These are phyloP conservation scores for Alisma plantagoaquatica DNA, from an alignment of 106 monocot species.

Conservation along the genomic window DNA sequence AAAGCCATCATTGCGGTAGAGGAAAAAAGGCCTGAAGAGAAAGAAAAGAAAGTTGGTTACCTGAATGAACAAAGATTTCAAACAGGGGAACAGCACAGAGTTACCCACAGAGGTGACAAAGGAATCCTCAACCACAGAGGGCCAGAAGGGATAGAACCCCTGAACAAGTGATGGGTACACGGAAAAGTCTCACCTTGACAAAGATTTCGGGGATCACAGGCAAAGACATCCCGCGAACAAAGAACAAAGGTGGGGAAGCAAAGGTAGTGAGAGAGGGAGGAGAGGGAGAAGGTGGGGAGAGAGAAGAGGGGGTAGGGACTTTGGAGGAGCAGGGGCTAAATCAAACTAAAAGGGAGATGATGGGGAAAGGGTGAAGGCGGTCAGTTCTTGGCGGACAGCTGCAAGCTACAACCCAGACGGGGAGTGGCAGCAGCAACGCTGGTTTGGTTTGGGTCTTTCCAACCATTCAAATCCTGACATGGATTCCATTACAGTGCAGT, in stretches of 20 bases:
- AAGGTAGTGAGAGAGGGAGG: background rate
- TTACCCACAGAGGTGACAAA: too few relatives aligned
- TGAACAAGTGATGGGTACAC: background rate
- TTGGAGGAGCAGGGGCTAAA: too few relatives aligned
- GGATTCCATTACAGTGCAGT: conserved; percentile 5
- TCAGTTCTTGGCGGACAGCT: background rate
- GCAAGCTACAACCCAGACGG: too few relatives aligned
- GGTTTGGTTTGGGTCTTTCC: background rate
- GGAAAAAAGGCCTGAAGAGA: too few relatives aligned
- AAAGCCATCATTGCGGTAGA: too few relatives aligned
- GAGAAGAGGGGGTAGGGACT: background rate
- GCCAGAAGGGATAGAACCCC: background rate
- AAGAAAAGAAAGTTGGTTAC: too few relatives aligned
- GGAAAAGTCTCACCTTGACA: conserved; percentile 7
- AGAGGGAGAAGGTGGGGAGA: background rate
- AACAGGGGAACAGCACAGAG: too few relatives aligned
- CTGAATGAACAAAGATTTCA: too few relatives aligned
- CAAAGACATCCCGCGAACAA: background rate
- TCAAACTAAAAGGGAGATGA: background rate
- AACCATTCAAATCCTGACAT: conserved; percentile 28
- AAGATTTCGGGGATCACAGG: background rate
- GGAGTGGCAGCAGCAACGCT: too few relatives aligned
- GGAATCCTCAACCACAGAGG: too few relatives aligned
- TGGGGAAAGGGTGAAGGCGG: background rate
- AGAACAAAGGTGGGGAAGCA: background rate